Percentiles rank a stretch among this genome's conserved stretches.
phyloP scores from a whole-genome alignment of 805 yeast genomes.

The Saccharomycopsis babjevae region DNA sequence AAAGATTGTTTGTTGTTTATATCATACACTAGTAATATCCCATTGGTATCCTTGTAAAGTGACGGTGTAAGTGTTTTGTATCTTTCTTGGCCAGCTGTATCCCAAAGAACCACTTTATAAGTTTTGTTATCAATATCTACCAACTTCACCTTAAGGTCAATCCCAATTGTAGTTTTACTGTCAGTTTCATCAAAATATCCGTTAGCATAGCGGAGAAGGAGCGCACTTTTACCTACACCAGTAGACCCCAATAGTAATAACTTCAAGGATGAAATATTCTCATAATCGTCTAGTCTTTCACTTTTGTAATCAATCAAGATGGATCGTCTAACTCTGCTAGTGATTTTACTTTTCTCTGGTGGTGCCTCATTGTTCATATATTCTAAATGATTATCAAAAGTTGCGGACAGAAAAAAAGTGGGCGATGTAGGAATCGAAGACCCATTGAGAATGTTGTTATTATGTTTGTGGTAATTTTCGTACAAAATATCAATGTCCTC shows the following conservation, averaged over 20 bases:
- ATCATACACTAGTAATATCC: slow-evolving; percentile 35
- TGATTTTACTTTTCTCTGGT: slow-evolving; percentile 5
- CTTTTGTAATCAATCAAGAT: slow-evolving; percentile 15
- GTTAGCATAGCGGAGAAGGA: slow-evolving; percentile 32
- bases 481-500: not conserved
- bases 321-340: slow-evolving; percentile 10
- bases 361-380: not conserved
- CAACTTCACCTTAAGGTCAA: slow-evolving; percentile 35
- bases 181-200: slow-evolving; percentile 27
- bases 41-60: slow-evolving; percentile 37
- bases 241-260: slow-evolving; percentile 35
- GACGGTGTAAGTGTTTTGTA: slow-evolving; percentile 37
- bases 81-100: slow-evolving; percentile 43
- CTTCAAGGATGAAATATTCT: slow-evolving; percentile 22
- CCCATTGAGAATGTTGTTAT: not conserved
- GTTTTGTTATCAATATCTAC: slow-evolving; percentile 34
- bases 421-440: slow-evolving; percentile 10
- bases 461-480: not conserved
- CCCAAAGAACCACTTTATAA: slow-evolving; percentile 39
- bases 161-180: slow-evolving; percentile 36
- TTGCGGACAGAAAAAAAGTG: slow-evolving; percentile 8
- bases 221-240: slow-evolving; percentile 40
- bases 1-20: slow-evolving; percentile 31
- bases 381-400: slow-evolving; percentile 9
- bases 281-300: slow-evolving; percentile 11